Conservation (phyloP, 75 land plant species). For the Isoetes taiwanensis region DNA sequence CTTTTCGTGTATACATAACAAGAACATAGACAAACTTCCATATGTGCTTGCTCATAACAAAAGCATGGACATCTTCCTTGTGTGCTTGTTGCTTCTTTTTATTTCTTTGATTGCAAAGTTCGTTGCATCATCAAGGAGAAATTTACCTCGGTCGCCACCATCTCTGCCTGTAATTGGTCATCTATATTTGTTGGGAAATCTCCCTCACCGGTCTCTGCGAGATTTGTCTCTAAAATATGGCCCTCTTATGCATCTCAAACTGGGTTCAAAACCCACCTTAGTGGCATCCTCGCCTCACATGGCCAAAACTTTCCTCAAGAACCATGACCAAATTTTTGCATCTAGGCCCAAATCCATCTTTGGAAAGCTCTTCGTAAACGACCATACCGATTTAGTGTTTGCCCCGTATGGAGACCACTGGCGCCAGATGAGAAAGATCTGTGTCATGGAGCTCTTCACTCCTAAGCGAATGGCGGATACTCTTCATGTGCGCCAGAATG, state of each 20-base stretch:
- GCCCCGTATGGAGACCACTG: slow-evolving; percentile 22
- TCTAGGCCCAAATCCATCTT: slow-evolving; percentile 11
- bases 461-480: slow-evolving; percentile 10
- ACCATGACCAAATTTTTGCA: slow-evolving; percentile 23
- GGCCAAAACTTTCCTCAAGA: slow-evolving; percentile 11
- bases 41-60: no score
- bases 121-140: no score
- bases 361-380: slow-evolving; percentile 11
- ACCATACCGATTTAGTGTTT: slow-evolving; percentile 10
- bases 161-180: background rate
- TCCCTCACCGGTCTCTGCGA: slow-evolving; percentile 1
- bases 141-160: slow-evolving; percentile 9
- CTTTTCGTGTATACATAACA: no score
- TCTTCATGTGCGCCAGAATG: background rate
- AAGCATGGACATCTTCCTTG: no score
- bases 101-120: no score
- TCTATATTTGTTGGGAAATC: background rate
- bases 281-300: slow-evolving; percentile 11
- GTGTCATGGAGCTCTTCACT: slow-evolving; percentile 23
- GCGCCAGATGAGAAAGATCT: slow-evolving; percentile 22
- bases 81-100: no score
- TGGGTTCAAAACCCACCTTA: slow-evolving; percentile 19
- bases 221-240: slow-evolving; percentile 10
- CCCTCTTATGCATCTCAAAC: slow-evolving; percentile 24
- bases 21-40: no score